A percentile compares a stretch with the other conserved stretches of the same genome.
Conservation (phyloP, 805 yeast genomes). For the Wickerhamiella galacta region DNA sequence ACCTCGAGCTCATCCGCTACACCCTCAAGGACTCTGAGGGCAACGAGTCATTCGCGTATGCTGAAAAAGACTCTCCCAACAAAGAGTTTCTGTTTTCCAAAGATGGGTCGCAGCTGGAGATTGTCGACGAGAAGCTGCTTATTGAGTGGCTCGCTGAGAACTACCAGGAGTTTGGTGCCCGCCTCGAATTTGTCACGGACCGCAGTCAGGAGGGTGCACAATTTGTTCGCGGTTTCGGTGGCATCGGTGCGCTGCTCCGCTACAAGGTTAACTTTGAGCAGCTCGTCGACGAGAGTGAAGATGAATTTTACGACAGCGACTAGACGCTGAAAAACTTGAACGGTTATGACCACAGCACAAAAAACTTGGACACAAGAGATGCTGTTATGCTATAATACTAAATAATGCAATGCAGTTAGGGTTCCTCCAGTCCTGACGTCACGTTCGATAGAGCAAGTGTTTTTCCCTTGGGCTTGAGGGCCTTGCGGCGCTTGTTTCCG, state of each 20-base stretch:
- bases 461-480: too few relatives aligned
- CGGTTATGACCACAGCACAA: too few relatives aligned
- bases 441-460: too few relatives aligned
- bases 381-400: too few relatives aligned
- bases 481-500: too few relatives aligned
- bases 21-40: constrained; percentile 74
- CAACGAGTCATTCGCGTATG: constrained; percentile 53
- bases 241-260: constrained; percentile 91
- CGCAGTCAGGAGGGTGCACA: constrained; percentile 97
- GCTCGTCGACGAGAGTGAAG: constrained; percentile 74
- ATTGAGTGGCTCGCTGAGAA: constrained; percentile 98
- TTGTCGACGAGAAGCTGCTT: constrained; percentile 65
- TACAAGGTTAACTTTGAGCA: constrained; percentile 96
- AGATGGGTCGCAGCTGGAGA: constrained; percentile 87
- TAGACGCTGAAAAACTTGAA: too few relatives aligned
- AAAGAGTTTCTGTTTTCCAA: constrained; percentile 66
- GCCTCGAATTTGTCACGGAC: constrained; percentile 90
- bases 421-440: too few relatives aligned
- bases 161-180: constrained; percentile 86
- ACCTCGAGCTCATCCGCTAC: constrained; percentile 70
- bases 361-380: too few relatives aligned
- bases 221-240: constrained; percentile 96
- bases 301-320: constrained; percentile 62
- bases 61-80: constrained; percentile 54
- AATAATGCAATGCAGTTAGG: too few relatives aligned